Percentiles rank a stretch among this genome's conserved stretches.
These are phyloP conservation scores for Aspergillus sp. DNA, from an alignment of 2,329 filamentous ascomycete species.

Conservation along the genomic window DNA sequence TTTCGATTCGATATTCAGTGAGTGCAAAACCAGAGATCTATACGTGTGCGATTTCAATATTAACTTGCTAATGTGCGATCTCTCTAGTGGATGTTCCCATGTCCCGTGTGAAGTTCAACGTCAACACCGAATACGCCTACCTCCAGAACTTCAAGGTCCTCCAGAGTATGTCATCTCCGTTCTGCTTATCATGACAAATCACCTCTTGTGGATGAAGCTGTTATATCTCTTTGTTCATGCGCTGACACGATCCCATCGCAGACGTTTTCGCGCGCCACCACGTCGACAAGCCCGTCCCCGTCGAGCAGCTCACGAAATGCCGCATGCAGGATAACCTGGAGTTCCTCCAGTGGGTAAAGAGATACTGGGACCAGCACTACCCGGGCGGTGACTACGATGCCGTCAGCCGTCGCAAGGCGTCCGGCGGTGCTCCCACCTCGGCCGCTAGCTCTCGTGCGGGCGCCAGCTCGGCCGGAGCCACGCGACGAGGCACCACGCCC, in stretches of 20 bases:
- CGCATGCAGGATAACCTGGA: slow-evolving; percentile 99
- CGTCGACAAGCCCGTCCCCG: slow-evolving; percentile 85
- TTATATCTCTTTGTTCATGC: background rate
- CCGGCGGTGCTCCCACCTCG: slow-evolving; percentile 55
- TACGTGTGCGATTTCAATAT: background rate
- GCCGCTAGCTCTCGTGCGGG: slow-evolving; percentile 51
- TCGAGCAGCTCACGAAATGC: slow-evolving; percentile 89
- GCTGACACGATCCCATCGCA: slow-evolving; percentile 15
- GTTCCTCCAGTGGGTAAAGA: slow-evolving; percentile 95
- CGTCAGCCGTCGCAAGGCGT: slow-evolving; percentile 77
- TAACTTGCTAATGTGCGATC: background rate
- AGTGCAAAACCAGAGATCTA: slow-evolving; percentile 25
- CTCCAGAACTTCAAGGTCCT: slow-evolving; percentile 98
- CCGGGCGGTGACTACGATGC: slow-evolving; percentile 97
- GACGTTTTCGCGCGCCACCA: slow-evolving; percentile 82
- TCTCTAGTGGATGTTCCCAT: slow-evolving; percentile 78
- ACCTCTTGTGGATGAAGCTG: background rate
- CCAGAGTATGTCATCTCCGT: slow-evolving; percentile 67
- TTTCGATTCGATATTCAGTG: slow-evolving; percentile 94
- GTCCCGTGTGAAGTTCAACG: slow-evolving; percentile 96
- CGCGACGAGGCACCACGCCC: slow-evolving; percentile 61
- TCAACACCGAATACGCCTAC: slow-evolving; percentile 95
- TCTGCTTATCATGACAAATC: background rate
- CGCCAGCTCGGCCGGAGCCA: slow-evolving; percentile 46
- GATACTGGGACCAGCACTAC: slow-evolving; percentile 97